Evolutionary conservation across 2,329 filamentous ascomycete genomes (phyloP).

Genomic region (Daldinia sp.): DNA sequence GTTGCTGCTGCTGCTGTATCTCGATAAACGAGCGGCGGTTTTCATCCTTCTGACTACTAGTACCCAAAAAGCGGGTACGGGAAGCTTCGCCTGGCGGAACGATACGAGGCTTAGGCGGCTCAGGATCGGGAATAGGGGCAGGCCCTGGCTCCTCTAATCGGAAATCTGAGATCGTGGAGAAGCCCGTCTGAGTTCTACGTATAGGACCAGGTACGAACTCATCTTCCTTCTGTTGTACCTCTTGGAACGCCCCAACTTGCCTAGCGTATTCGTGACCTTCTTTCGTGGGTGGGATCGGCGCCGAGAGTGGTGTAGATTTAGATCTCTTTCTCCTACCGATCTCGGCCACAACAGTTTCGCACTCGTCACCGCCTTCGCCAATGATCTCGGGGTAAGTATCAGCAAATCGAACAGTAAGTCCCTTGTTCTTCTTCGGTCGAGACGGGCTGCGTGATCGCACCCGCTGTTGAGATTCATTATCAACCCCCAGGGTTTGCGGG

Average conservation of each 20-base stretch:
- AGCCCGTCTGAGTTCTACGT: constrained; percentile 66
- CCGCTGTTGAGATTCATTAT: constrained; percentile 53
- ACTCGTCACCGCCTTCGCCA: constrained; percentile 90
- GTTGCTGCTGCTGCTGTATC: constrained; percentile 66
- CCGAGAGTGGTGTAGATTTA: constrained; percentile 48
- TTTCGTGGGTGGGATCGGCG: constrained; percentile 45
- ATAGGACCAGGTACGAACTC: constrained; percentile 64
- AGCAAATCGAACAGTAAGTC: constrained; percentile 77
- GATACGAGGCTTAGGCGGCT: constrained; percentile 39
- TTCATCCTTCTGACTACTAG: constrained; percentile 55
- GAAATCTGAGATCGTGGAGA: constrained; percentile 48
- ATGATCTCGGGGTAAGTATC: constrained; percentile 81
- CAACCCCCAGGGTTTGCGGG: constrained; percentile 60
- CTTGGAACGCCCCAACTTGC: constrained; percentile 39
- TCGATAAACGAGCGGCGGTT: constrained; percentile 66
- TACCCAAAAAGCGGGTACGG: constrained; percentile 49
- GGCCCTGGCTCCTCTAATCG: constrained; percentile 29
- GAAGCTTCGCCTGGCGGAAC: constrained; percentile 47
- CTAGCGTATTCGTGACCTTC: constrained; percentile 43
- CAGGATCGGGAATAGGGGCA: constrained; percentile 30
- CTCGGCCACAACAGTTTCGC: constrained; percentile 74
- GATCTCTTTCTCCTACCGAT: constrained; percentile 68
- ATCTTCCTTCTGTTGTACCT: constrained; percentile 47
- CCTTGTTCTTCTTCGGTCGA: constrained; percentile 63
- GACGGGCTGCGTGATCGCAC: constrained; percentile 55